Evolutionary conservation across 768 basidiomycete genomes (phyloP), one percentile per base, ranked within the genome.

Genomic region (Hypholoma fasciculare): DNA sequence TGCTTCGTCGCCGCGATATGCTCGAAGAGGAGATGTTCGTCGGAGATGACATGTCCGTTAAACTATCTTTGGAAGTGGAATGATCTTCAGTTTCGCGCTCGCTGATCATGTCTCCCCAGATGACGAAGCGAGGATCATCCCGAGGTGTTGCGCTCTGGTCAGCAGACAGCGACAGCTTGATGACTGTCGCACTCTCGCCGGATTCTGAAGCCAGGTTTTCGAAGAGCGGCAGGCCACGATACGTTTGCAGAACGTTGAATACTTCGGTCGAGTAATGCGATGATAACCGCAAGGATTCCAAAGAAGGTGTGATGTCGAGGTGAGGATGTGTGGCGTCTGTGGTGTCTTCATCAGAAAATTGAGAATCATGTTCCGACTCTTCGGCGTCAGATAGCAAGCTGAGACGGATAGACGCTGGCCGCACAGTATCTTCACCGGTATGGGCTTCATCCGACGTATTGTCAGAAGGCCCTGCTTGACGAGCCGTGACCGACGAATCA

Each of bases 121-220:
- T 86, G 38, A 94, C 92, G 67, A 96, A 96, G 0, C 94, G 83
- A 14, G 94, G 93, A 63, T 97, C 94, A 61, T 95, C 89, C 13
- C 87, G 83, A 7, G 92, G 92, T 1, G 88, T 82, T 13, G 87
- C 85, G 27, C 80, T 83, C 56, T 88, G 84, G 37, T 90, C 87
- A 0, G 82, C 70, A 23, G 83, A 79, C 13, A 91, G 70, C 1
- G 88, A 89, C 67, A 94, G 76, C 68, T 84, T 87, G 71, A 91
- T 87, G 27, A 91, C 88, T 2, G 86, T 85, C 34, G 86, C 85
- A 44, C 82, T 83, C 9, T 67, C 65, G 16, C 78, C 77, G 6
- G 78, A 74, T 43, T 83, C 84, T 0, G 80, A 73, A 6, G 82
- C 78, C 23, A 92, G 74, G 54, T 81, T 84, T 58, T 93, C 90